phyloP scores from a whole-genome alignment of 768 basidiomycete genomes.

The Mycena galopus region DNA sequence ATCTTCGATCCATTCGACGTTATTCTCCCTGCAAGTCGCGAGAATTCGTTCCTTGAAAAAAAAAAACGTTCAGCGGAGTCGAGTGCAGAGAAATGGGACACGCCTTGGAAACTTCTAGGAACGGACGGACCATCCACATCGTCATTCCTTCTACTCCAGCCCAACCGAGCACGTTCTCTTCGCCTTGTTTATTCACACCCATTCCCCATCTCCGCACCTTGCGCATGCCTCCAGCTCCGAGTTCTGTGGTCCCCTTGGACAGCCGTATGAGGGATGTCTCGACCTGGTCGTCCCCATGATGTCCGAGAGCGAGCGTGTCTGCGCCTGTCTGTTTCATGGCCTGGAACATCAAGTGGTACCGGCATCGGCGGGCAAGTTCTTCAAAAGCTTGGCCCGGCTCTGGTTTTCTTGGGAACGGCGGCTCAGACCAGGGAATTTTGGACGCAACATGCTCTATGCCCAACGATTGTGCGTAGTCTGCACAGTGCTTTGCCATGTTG shows the following conservation, averaged over 20 bases:
- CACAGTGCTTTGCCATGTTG: constrained; percentile 67
- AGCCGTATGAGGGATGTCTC: constrained; percentile 85
- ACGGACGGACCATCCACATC: constrained; percentile 79
- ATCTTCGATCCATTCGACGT: constrained; percentile 74
- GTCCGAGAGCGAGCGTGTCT: constrained; percentile 71
- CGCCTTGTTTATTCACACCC: constrained; percentile 57
- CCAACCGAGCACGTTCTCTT: constrained; percentile 50
- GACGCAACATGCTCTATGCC: constrained; percentile 62
- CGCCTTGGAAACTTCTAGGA: constrained; percentile 80
- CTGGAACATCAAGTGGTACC: constrained; percentile 66
- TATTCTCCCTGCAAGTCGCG: constrained; percentile 77
- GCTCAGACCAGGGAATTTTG: constrained; percentile 69
- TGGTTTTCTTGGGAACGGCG: constrained; percentile 66
- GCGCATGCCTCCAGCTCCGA: constrained; percentile 79
- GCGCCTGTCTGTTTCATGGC: constrained; percentile 55
- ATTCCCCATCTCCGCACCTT: constrained; percentile 82
- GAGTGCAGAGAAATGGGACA: neutral
- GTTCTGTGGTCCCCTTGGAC: constrained; percentile 64
- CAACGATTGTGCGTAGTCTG: constrained; percentile 54
- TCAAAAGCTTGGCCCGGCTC: constrained; percentile 60
- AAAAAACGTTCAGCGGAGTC: constrained; percentile 11
- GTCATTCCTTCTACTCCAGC: constrained; percentile 70
- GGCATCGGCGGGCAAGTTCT: constrained; percentile 66
- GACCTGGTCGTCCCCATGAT: constrained; percentile 88
- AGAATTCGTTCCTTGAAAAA: constrained; percentile 78